Percentiles rank a stretch among this genome's conserved stretches.
phyloP scores from a whole-genome alignment of 2,329 filamentous ascomycete species.

The Xylaria sp. region DNA sequence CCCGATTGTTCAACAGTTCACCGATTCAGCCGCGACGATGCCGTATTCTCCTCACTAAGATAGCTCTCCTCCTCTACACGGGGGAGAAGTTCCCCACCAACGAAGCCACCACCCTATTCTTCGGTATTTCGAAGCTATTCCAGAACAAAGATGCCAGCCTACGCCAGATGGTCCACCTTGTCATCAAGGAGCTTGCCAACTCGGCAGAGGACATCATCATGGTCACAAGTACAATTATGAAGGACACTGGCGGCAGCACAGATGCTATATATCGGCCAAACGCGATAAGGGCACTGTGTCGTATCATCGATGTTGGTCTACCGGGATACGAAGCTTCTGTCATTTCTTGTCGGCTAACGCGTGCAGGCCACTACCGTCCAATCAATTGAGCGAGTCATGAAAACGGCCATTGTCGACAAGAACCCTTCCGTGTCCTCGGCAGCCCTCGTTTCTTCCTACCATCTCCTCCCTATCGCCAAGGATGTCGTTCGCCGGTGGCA shows the following conservation, averaged over 20 bases:
- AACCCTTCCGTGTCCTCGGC: constrained; percentile 96
- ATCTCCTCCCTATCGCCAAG: constrained; percentile 92
- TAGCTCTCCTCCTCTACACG: constrained; percentile 93
- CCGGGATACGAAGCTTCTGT: neutral
- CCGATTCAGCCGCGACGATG: constrained; percentile 97
- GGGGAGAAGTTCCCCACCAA: constrained; percentile 96
- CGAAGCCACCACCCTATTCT: constrained; percentile 97
- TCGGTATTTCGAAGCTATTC: constrained; percentile 98
- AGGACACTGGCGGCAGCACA: constrained; percentile 94
- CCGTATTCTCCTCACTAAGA: constrained; percentile 95
- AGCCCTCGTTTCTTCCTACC: constrained; percentile 94
- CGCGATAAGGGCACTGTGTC: constrained; percentile 91
- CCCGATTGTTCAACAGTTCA: constrained; percentile 96
- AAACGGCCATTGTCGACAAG: constrained; percentile 99
- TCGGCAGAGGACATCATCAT: constrained; percentile 99
- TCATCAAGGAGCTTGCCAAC: constrained; percentile 95
- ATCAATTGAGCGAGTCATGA: constrained; percentile 97
- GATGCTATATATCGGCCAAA: constrained; percentile 95
- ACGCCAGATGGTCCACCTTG: constrained; percentile 97
- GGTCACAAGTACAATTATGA: constrained; percentile 99
- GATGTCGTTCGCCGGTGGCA: constrained; percentile 98
- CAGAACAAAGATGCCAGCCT: constrained; percentile 99
- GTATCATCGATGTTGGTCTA: constrained; percentile 86
- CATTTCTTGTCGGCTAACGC: constrained; percentile 26
- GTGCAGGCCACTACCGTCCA: constrained; percentile 87